A percentile compares a stretch with the other conserved stretches of the same genome.
phyloP scores from a whole-genome alignment of 345 rosid genomes.

The Laguncularia racemosa region DNA sequence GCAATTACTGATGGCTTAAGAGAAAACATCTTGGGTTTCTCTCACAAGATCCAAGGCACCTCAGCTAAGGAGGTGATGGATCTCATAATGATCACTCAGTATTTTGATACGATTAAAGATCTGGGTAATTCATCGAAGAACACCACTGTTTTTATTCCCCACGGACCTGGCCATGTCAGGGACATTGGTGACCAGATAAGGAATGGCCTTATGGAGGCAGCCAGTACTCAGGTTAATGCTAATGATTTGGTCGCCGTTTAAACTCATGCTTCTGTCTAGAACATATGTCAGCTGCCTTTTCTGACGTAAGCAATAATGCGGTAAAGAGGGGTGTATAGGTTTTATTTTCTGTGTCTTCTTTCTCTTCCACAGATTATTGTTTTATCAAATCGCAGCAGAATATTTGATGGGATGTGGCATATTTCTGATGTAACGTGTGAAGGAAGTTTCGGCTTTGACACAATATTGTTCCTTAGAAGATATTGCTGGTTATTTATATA shows the following conservation, averaged over 20 bases:
- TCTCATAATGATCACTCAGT: conserved; percentile 93
- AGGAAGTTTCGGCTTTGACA: too few species aligned
- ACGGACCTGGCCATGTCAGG: conserved; percentile 96
- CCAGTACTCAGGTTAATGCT: conserved; percentile 35
- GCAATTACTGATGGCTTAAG: conserved; percentile 93
- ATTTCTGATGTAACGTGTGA: too few species aligned
- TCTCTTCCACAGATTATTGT: too few species aligned
- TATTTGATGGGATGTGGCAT: too few species aligned
- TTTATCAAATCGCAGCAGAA: too few species aligned
- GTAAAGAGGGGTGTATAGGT: too few species aligned
- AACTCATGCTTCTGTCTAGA: background rate
- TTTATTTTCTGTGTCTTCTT: too few species aligned
- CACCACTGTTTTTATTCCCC: conserved; percentile 93
- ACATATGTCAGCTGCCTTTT: background rate
- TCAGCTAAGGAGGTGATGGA: conserved; percentile 97
- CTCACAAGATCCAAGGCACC: conserved; percentile 84
- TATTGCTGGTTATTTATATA: too few species aligned
- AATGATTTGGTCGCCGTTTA: background rate
- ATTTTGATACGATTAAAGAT: conserved; percentile 91
- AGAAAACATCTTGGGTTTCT: conserved; percentile 92
- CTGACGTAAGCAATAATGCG: too few species aligned
- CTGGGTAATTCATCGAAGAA: conserved; percentile 88
- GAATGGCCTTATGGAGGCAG: conserved; percentile 83
- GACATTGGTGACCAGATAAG: conserved; percentile 84
- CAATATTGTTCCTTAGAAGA: too few species aligned